A percentile compares a stretch with the other conserved stretches of the same genome.
Evolutionary conservation across 2,329 filamentous ascomycete species (phyloP).

Genomic region (Fusarium chuoi): DNA sequence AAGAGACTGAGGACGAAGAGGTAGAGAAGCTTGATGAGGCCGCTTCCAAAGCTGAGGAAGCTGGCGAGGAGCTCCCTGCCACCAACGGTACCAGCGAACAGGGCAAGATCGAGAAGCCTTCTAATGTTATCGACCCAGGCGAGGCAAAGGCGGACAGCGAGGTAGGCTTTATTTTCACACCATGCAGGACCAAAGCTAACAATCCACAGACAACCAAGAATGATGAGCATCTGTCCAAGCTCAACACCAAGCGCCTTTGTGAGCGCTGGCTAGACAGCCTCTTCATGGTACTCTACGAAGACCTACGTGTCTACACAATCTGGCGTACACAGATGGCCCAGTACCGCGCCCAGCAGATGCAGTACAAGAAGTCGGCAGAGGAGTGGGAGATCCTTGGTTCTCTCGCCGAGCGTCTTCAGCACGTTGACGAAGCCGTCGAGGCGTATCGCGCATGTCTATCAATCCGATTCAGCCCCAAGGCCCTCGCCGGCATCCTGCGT

Average conservation of each 20-base stretch:
- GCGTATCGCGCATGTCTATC: conserved; percentile 90
- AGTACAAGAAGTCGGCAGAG: conserved; percentile 96
- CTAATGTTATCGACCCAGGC: conserved; percentile 80
- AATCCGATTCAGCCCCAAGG: conserved; percentile 92
- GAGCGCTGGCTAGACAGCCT: conserved; percentile 98
- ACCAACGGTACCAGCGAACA: conserved; percentile 58
- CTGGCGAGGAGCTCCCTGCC: conserved; percentile 45
- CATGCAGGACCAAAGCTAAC: conserved; percentile 28
- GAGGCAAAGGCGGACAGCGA: conserved; percentile 78
- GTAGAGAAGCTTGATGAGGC: conserved; percentile 47
- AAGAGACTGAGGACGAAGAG: conserved; percentile 50
- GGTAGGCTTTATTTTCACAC: conserved; percentile 54
- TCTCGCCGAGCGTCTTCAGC: conserved; percentile 91
- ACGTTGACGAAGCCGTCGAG: conserved; percentile 89
- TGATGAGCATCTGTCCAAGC: conserved; percentile 83
- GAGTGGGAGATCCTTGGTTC: conserved; percentile 99
- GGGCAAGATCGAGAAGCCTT: conserved; percentile 76
- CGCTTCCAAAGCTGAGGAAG: conserved; percentile 37
- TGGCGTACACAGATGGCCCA: conserved; percentile 99
- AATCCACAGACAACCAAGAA: conserved; percentile 66
- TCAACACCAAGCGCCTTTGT: conserved; percentile 96
- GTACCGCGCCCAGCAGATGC: conserved; percentile 89
- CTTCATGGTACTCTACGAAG: conserved; percentile 99
- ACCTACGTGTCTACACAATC: conserved; percentile 97
- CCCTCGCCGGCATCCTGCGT: conserved; percentile 84